Conservation (phyloP, 2,329 filamentous ascomycete species). For the Apiospora koreana region DNA sequence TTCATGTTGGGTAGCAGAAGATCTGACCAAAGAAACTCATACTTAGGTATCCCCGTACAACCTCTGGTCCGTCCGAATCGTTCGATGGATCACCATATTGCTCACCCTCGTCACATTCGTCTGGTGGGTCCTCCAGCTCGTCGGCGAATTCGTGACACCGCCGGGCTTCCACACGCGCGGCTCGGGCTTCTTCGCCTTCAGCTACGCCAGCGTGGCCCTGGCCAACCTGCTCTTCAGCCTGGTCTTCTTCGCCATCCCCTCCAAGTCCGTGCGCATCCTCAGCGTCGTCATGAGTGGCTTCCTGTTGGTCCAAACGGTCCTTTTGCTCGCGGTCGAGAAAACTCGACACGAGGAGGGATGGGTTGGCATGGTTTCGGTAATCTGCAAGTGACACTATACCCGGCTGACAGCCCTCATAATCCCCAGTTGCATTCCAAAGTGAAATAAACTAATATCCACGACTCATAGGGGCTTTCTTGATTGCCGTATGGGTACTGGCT, state of each 20-base stretch:
- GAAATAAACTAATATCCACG: not conserved
- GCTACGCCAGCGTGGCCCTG: constrained; percentile 77
- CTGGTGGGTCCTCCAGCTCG: constrained; percentile 93
- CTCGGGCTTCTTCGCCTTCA: constrained; percentile 89
- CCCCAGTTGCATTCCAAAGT: no score
- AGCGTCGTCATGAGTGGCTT: constrained; percentile 67
- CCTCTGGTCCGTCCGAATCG: constrained; percentile 82
- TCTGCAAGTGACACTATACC: constrained; percentile 48
- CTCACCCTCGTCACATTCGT: constrained; percentile 75
- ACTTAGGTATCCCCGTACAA: constrained; percentile 72
- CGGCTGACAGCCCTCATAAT: no score
- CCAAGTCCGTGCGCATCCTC: constrained; percentile 74
- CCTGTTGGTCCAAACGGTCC: constrained; percentile 72
- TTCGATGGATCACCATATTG: constrained; percentile 75
- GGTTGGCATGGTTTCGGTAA: constrained; percentile 82
- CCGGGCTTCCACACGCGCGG: constrained; percentile 84
- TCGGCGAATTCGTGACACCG: constrained; percentile 87
- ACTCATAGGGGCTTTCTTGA: constrained; percentile 66
- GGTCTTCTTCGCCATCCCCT: constrained; percentile 86
- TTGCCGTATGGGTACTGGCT: constrained; percentile 75
- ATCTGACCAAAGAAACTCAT: not conserved
- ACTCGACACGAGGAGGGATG: constrained; percentile 84
- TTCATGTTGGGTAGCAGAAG: not conserved
- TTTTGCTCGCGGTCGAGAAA: constrained; percentile 74
- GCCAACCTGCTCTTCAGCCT: constrained; percentile 75